A percentile compares a stretch with the other conserved stretches of the same genome.
phyloP scores from a whole-genome alignment of 2,329 filamentous ascomycete genomes.

The Furcasterigmium sp. region DNA sequence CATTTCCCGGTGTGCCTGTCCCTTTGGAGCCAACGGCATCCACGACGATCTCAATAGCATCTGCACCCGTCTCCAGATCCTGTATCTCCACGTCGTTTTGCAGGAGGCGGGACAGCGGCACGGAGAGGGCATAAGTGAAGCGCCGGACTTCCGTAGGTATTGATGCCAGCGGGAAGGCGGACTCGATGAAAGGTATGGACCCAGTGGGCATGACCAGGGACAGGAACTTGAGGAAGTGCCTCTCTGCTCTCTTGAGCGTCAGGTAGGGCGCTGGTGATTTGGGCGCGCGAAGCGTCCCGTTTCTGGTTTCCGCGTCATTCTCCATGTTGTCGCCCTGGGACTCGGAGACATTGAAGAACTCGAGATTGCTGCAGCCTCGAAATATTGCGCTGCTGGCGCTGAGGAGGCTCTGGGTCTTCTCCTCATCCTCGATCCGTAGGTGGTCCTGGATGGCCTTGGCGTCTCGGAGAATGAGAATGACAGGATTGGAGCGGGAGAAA shows the following conservation, averaged over 20 bases:
- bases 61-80: conserved; percentile 59
- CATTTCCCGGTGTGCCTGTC: conserved; percentile 6
- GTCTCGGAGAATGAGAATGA: conserved; percentile 66
- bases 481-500: conserved; percentile 60
- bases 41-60: conserved; percentile 60
- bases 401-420: conserved; percentile 53
- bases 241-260: conserved; percentile 62
- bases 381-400: conserved; percentile 53
- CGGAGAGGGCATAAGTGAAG: conserved; percentile 63
- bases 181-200: conserved; percentile 53
- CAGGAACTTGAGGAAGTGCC: conserved; percentile 65
- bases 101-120: conserved; percentile 54
- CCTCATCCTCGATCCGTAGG: conserved; percentile 49
- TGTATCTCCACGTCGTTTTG: conserved; percentile 53
- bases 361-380: conserved; percentile 63
- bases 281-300: conserved; percentile 12
- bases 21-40: conserved; percentile 26
- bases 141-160: conserved; percentile 54
- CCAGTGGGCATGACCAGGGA: conserved; percentile 52
- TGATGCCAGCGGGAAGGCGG: conserved; percentile 59
- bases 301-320: conserved; percentile 15
- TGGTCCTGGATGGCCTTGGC: conserved; percentile 59
- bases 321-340: conserved; percentile 13
- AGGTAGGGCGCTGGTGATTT: conserved; percentile 50
- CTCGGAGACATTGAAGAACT: conserved; percentile 73